phyloP scores from a whole-genome alignment of 345 rosid species.

The Kernera saxatilis region DNA sequence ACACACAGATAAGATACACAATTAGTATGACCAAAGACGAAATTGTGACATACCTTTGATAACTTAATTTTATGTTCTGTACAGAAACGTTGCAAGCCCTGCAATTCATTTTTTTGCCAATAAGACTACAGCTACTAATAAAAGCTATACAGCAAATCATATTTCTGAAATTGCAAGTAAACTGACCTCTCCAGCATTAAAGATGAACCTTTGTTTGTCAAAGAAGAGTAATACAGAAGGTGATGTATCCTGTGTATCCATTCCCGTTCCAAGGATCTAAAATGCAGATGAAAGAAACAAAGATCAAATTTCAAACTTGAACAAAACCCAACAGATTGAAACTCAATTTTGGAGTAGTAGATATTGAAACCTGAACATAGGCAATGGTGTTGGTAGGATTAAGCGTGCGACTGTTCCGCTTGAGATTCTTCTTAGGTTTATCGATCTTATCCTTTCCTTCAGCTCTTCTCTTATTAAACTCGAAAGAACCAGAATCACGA shows the following conservation, averaged over 20 bases:
- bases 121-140: neutral
- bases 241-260: slow-evolving; percentile 99
- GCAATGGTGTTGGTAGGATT: slow-evolving; percentile 85
- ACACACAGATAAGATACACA: neutral
- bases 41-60: slow-evolving; percentile 59
- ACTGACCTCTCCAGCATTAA: slow-evolving; percentile 96
- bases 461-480: slow-evolving; percentile 83
- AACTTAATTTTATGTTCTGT: slow-evolving; percentile 90
- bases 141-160: neutral
- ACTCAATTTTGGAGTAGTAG: neutral
- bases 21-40: neutral
- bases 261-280: slow-evolving; percentile 92
- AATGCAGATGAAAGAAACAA: neutral
- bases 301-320: slow-evolving; percentile 7
- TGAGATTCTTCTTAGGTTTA: slow-evolving; percentile 60
- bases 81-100: slow-evolving; percentile 95
- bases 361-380: slow-evolving; percentile 66
- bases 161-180: neutral
- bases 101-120: slow-evolving; percentile 4
- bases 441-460: slow-evolving; percentile 59
- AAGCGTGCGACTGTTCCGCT: slow-evolving; percentile 60
- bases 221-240: slow-evolving; percentile 93
- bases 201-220: slow-evolving; percentile 92
- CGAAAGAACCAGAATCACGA: slow-evolving; percentile 30
- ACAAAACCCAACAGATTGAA: slow-evolving; percentile 10